Evolutionary conservation across 2,329 filamentous ascomycete species (phyloP).

Genomic region (Aspergillus texensis): DNA sequence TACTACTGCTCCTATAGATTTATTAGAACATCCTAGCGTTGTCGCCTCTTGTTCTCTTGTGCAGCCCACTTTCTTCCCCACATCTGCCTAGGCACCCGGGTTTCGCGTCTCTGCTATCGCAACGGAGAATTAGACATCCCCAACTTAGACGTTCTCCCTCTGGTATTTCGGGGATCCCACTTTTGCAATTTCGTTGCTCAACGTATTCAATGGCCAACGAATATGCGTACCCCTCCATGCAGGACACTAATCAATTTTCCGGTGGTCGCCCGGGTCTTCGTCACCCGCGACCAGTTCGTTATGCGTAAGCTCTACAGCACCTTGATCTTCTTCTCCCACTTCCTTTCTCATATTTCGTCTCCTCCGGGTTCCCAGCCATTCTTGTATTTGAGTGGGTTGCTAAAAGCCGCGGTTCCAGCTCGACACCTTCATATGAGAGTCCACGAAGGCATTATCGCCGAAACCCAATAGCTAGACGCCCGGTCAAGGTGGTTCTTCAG

Average conservation of each 20-base stretch:
- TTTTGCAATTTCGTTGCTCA: not conserved
- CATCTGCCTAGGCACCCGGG: slow-evolving; percentile 23
- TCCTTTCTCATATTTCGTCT: not conserved
- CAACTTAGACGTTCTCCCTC: not conserved
- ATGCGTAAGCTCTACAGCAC: slow-evolving; percentile 28
- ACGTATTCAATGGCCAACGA: slow-evolving; percentile 27
- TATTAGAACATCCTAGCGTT: not conserved
- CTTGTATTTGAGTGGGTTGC: slow-evolving; percentile 4
- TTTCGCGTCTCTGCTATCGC: slow-evolving; percentile 10
- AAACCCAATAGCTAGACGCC: slow-evolving; percentile 60
- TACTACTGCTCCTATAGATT: not conserved
- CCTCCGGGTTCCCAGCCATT: slow-evolving; percentile 14
- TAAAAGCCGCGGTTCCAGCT: slow-evolving; percentile 42
- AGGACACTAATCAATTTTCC: slow-evolving; percentile 22
- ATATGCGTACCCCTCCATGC: slow-evolving; percentile 19
- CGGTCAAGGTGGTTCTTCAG: slow-evolving; percentile 58
- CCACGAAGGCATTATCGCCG: slow-evolving; percentile 68
- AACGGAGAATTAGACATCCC: not conserved
- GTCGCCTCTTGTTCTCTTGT: slow-evolving; percentile 7
- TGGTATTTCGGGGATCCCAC: not conserved
- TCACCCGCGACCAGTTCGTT: slow-evolving; percentile 25
- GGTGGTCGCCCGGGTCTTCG: slow-evolving; percentile 17
- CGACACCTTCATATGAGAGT: slow-evolving; percentile 61
- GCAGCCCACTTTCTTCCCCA: slow-evolving; percentile 20
- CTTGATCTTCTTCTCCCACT: not conserved